These are phyloP conservation scores for Scedosporium aurantiacum DNA, from an alignment of 2,329 filamentous ascomycete genomes.

Conservation along the genomic window DNA sequence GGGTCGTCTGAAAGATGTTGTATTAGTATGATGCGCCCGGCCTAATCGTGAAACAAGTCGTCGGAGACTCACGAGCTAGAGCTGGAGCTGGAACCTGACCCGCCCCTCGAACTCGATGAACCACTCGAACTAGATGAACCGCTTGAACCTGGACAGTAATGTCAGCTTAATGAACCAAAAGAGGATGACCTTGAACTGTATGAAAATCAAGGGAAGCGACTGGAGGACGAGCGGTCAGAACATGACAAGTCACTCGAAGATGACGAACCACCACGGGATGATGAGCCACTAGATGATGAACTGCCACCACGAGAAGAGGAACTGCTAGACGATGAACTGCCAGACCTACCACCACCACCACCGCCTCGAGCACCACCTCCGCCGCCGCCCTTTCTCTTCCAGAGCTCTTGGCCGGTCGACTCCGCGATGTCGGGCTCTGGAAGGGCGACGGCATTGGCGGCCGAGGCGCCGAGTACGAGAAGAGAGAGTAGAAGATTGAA, in stretches of 20 bases:
- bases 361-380: slow-evolving; percentile 37
- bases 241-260: neutral
- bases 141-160: slow-evolving; percentile 5
- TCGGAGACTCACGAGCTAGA: slow-evolving; percentile 1
- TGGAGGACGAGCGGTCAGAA: slow-evolving; percentile 10
- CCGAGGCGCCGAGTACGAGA: slow-evolving; percentile 11
- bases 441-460: slow-evolving; percentile 14
- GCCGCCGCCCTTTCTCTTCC: slow-evolving; percentile 51
- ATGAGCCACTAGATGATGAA: slow-evolving; percentile 11
- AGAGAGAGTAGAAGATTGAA: slow-evolving; percentile 17
- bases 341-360: slow-evolving; percentile 16
- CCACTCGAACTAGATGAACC: neutral
- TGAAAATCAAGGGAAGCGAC: slow-evolving; percentile 7
- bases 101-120: neutral
- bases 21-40: neutral
- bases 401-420: slow-evolving; percentile 31
- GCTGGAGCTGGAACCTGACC: neutral
- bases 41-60: neutral
- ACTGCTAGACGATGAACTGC: slow-evolving; percentile 9
- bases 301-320: slow-evolving; percentile 6
- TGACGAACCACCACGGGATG: slow-evolving; percentile 14
- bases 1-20: slow-evolving; percentile 7
- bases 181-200: neutral
- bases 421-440: slow-evolving; percentile 11
- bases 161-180: slow-evolving; percentile 3